Evolutionary conservation across 2,329 filamentous ascomycete species (phyloP), one percentile per base, ranked within the genome.

Genomic region (Trichoderma polysporum): DNA sequence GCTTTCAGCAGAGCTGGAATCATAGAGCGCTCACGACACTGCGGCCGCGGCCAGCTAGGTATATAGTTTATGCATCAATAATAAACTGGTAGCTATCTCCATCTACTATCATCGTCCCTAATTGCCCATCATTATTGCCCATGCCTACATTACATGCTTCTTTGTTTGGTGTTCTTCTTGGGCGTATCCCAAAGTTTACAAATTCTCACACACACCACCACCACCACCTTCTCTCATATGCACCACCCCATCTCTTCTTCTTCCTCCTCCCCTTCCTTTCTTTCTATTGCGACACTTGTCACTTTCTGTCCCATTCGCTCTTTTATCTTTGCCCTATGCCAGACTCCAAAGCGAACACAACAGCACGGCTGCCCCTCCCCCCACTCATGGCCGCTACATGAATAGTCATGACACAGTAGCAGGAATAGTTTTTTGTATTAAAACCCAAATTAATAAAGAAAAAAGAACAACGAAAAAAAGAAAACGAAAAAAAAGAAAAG

Each of bases 1-100:
- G 79, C 15, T 82, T 82, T 66, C 76, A 80, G 52, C 76, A 80
- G n/a, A 70, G 70, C 57, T 82, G 80, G 80, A 81, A 82, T 62
- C 73, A 75, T 58, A 76, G 76, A 29, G 73, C 70, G 54, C 61
- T 80, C 5, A 69, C 70, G 7, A 69, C 64, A 25, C 69, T 54
- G 7, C 63, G 69, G 19, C 62, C 66, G 1, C 27, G 64, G 17
- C 53, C 25, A 33, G 57, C 33, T n/a, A 71, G 67, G 65, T 74
- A 72, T 52, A 45, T 72, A 63, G 68, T 77, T 59, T 71, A 74
- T 69, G 74, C 71, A 61, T 77, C 76, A 62, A 74, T 73, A 69
- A 72, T 78, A 68, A 73, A 77, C 49, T 73, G 74, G 74, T 78
- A 76, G 70, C 69, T 69, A 70, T 61, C 68, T 61, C 10, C 47